Conservation (phyloP, 352 stramenopile species). For the Pythium brachiatum region DNA sequence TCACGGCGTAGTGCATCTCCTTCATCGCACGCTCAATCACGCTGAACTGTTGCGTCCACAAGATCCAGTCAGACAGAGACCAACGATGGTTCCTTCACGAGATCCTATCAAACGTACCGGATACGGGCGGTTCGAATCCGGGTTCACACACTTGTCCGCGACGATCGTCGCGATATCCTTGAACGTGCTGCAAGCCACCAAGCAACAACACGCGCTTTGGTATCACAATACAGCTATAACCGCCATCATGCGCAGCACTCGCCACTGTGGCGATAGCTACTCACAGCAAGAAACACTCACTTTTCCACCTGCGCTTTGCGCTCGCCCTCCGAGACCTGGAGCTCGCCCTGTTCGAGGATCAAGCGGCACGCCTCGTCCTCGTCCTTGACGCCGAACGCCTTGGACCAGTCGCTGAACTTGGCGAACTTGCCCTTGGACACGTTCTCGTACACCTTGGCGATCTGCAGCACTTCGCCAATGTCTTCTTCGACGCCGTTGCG, state of each 20-base stretch:
- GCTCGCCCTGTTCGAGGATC: slow-evolving; percentile 95
- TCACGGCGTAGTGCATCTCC: slow-evolving; percentile 93
- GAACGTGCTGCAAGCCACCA: slow-evolving; percentile 64
- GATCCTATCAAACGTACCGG: slow-evolving; percentile 77
- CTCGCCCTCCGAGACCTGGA: slow-evolving; percentile 97
- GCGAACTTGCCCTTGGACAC: slow-evolving; percentile 96
- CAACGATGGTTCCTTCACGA: too few relatives aligned
- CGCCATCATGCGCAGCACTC: too few relatives aligned
- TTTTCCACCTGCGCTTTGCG: slow-evolving; percentile 91
- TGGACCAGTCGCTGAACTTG: slow-evolving; percentile 92
- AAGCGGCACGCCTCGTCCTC: slow-evolving; percentile 89
- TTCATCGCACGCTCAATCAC: slow-evolving; percentile 97
- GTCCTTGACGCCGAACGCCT: slow-evolving; percentile 93
- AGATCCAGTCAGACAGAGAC: too few relatives aligned
- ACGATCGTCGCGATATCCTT: slow-evolving; percentile 97
- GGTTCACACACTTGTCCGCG: slow-evolving; percentile 97
- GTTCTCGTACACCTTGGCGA: slow-evolving; percentile 97
- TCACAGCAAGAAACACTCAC: slow-evolving; percentile 28
- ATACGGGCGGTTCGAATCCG: slow-evolving; percentile 93
- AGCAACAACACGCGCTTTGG: neutral
- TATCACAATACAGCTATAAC: neutral
- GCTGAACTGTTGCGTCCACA: slow-evolving; percentile 52
- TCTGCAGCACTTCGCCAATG: slow-evolving; percentile 98
- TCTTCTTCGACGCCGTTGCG: slow-evolving; percentile 97
- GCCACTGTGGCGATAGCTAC: too few relatives aligned